Evolutionary conservation across 352 stramenopile genomes (phyloP).

Genomic region (Phytopythium vexans): DNA sequence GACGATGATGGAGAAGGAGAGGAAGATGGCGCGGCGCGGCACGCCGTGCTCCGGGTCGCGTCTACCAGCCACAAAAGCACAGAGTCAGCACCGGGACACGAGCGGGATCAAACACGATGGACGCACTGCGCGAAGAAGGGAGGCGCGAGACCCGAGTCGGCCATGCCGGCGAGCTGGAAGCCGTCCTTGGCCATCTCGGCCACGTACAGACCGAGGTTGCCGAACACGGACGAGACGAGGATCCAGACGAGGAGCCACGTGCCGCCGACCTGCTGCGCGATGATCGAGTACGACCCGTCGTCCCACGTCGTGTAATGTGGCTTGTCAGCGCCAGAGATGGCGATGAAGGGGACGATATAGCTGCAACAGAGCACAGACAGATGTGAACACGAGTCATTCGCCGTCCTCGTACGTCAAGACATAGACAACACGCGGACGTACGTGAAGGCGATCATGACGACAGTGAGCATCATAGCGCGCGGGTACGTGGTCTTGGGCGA

Average conservation of each 20-base stretch:
- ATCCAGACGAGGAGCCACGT: slow-evolving; percentile 88
- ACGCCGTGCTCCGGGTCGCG: slow-evolving; percentile 52
- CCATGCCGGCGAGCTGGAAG: slow-evolving; percentile 87
- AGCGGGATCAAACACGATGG: not conserved
- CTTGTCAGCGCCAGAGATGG: slow-evolving; percentile 82
- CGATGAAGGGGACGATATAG: slow-evolving; percentile 84
- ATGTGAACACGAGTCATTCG: too few relatives aligned
- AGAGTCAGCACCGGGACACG: not conserved
- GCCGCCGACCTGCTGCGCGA: slow-evolving; percentile 84
- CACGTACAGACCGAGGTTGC: slow-evolving; percentile 93
- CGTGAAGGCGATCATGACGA: slow-evolving; percentile 80
- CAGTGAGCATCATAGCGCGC: slow-evolving; percentile 78
- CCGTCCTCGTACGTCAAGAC: too few relatives aligned
- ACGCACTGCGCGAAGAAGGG: slow-evolving; percentile 84
- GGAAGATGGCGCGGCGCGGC: slow-evolving; percentile 64
- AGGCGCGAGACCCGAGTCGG: slow-evolving; percentile 87
- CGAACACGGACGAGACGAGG: slow-evolving; percentile 84
- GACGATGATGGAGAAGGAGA: slow-evolving; percentile 85
- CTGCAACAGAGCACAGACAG: too few relatives aligned
- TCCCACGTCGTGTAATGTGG: slow-evolving; percentile 82
- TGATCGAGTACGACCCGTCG: slow-evolving; percentile 90
- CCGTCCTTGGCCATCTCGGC: slow-evolving; percentile 93
- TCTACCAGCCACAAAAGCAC: slow-evolving; percentile 16
- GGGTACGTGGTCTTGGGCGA: slow-evolving; percentile 83
- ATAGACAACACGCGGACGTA: slow-evolving; percentile 30